These are phyloP conservation scores for Beauveria medogensis DNA, from an alignment of 2,329 filamentous ascomycete genomes.

Conservation along the genomic window DNA sequence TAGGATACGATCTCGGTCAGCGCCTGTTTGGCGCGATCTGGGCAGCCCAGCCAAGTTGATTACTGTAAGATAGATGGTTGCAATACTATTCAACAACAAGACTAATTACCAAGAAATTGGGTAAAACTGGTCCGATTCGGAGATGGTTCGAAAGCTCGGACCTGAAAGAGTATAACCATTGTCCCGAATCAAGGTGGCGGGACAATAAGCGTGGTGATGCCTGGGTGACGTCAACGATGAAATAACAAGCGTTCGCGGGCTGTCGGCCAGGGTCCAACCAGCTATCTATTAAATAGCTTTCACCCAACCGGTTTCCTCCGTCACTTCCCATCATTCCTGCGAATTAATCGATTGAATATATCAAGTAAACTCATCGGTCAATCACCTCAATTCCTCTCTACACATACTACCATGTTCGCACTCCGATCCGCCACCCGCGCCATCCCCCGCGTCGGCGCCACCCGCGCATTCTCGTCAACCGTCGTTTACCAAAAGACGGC, in stretches of 20 bases:
- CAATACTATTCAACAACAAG: no score
- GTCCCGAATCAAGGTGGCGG: neutral
- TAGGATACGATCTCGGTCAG: neutral
- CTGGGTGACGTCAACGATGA: slow-evolving; percentile 11
- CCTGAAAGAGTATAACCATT: neutral
- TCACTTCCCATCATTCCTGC: slow-evolving; percentile 4
- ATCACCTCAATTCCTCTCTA: neutral
- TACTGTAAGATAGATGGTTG: neutral
- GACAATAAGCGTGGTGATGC: slow-evolving; percentile 1
- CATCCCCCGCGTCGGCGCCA: slow-evolving; percentile 30
- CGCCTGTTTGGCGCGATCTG: neutral
- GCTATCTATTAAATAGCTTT: neutral
- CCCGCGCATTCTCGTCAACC: slow-evolving; percentile 44
- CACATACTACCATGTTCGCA: slow-evolving; percentile 39
- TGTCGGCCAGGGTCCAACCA: neutral
- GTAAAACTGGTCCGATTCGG: neutral
- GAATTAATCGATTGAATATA: neutral
- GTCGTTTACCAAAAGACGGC: slow-evolving; percentile 38
- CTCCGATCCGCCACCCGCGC: slow-evolving; percentile 36
- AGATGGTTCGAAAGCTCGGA: neutral
- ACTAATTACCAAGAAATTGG: no score
- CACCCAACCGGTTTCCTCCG: neutral
- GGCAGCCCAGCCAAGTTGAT: neutral
- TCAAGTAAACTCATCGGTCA: neutral
- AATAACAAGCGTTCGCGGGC: neutral